Evolutionary conservation across 352 stramenopile genomes (phyloP), one percentile per base, ranked within the genome.

Genomic region (Blastocystis sp.): DNA sequence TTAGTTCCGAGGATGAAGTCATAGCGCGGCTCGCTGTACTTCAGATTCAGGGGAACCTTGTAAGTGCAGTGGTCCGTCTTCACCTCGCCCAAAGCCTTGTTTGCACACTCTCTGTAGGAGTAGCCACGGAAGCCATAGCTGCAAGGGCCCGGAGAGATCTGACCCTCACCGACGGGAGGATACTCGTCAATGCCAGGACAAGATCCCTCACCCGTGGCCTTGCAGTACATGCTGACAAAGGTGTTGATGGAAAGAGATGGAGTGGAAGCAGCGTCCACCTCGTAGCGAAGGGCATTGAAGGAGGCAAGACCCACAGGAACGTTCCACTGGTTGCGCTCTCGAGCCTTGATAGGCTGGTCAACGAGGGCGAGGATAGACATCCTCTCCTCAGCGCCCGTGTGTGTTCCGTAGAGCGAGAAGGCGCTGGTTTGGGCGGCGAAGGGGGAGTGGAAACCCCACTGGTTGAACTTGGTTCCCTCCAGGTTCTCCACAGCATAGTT

Each of bases 81-180:
- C 23, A 79, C 56, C 69, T 79, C 69, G 28, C 69, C 56, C 43
- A 79, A 34, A 4, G 4, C 4, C 40, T 43, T 43, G 14, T 64
- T 53, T 2, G 9, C 23, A 34, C 69, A 79, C 48, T 19, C 19
- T 34, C 69, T 14, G 48, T 61, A 79, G 5, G 41, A 64, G 56
- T 79, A 79, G 41, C 74, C 74, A 10, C 28, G 28, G 61, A 60
- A 84, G 2, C 34, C 43, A 1, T 67, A 52, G 0, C 53, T 52
- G 48, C 74, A 84, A 14, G 34, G 9, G 34, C 53, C 43, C n/a
- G 74, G 74, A 14, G 74, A 84, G 17, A 84, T 84, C 43, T 79
- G 38, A 23, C 69, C 69, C 23, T 62, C 23, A 11, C 9, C 21
- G 41, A 79, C 69, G 1, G 69, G 2, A 43, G 69, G 69, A 43